phyloP scores from a whole-genome alignment of 176 grass and related monocot species.

The Bromus sterilis region DNA sequence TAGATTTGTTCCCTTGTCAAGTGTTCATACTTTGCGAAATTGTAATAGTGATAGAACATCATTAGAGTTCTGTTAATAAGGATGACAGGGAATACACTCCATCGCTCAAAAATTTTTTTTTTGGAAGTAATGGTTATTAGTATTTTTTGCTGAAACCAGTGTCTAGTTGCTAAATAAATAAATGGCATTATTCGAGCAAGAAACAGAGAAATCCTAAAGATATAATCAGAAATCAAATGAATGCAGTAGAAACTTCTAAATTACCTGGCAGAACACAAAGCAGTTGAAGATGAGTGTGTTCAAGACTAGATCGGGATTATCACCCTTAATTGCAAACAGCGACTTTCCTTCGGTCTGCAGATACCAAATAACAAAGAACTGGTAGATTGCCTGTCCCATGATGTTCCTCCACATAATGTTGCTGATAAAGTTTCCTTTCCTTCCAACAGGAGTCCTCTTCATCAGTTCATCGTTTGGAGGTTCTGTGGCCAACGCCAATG shows the following conservation, averaged over 20 bases:
- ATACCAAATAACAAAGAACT: conserved; percentile 97
- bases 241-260: background rate
- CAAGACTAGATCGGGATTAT: conserved; percentile 61
- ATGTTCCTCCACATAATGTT: conserved; percentile 99
- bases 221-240: background rate
- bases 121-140: background rate
- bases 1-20: background rate
- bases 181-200: background rate
- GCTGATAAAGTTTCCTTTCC: conserved; percentile 93
- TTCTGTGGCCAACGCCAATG: conserved; percentile 90
- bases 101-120: background rate
- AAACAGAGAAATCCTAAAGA: background rate
- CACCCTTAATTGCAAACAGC: conserved; percentile 59
- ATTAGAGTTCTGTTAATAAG: background rate
- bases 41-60: background rate
- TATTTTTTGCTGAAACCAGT: background rate
- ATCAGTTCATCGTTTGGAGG: conserved; percentile 85
- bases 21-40: background rate
- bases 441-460: conserved; percentile 88
- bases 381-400: conserved; percentile 76
- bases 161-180: background rate
- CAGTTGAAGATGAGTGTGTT: conserved; percentile 98
- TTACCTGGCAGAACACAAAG: conserved; percentile 96
- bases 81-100: background rate
- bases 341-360: conserved; percentile 80